A percentile compares a stretch with the other conserved stretches of the same genome.
Conservation (phyloP, 164 flowering plant genomes). For the Chimonanthus praecox region DNA sequence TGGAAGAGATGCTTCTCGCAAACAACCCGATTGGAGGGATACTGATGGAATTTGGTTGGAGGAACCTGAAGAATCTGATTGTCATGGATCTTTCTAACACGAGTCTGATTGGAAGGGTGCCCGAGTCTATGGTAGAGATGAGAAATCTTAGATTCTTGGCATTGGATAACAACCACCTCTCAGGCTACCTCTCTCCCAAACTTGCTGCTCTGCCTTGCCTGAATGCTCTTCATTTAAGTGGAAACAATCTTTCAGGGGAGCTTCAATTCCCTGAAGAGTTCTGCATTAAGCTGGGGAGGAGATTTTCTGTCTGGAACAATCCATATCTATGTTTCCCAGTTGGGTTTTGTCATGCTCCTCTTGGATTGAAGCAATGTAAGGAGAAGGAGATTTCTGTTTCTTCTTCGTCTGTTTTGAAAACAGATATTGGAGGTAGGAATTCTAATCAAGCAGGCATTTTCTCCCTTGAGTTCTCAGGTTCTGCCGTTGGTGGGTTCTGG, state of each 20-base stretch:
- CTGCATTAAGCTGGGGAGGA: constrained; percentile 61
- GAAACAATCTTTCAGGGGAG: constrained; percentile 71
- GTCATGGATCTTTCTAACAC: constrained; percentile 58
- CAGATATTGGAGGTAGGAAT: not conserved
- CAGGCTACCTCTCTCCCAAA: constrained; percentile 49
- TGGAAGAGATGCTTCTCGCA: constrained; percentile 63
- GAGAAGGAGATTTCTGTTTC: constrained; percentile 17
- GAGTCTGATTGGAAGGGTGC: constrained; percentile 57
- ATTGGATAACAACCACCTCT: constrained; percentile 58
- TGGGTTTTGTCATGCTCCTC: constrained; percentile 17
- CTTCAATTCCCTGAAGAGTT: constrained; percentile 53
- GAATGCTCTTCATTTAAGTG: constrained; percentile 50
- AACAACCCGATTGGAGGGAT: constrained; percentile 71
- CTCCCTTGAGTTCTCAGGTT: no score
- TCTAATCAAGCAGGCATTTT: no score
- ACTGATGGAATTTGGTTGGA: constrained; percentile 44
- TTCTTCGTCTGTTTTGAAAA: constrained; percentile 10
- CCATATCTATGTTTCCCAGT: constrained; percentile 53
- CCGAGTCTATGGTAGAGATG: constrained; percentile 50
- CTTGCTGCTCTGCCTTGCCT: constrained; percentile 51
- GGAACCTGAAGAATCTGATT: constrained; percentile 38
- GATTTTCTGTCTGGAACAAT: constrained; percentile 72
- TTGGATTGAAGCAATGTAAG: constrained; percentile 44
- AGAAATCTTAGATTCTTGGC: constrained; percentile 65
- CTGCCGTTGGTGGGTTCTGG: no score